A percentile compares a stretch with the other conserved stretches of the same genome.
Conservation (phyloP, 2,329 filamentous ascomycete genomes). For the Pseudogymnoascus pannorum region DNA sequence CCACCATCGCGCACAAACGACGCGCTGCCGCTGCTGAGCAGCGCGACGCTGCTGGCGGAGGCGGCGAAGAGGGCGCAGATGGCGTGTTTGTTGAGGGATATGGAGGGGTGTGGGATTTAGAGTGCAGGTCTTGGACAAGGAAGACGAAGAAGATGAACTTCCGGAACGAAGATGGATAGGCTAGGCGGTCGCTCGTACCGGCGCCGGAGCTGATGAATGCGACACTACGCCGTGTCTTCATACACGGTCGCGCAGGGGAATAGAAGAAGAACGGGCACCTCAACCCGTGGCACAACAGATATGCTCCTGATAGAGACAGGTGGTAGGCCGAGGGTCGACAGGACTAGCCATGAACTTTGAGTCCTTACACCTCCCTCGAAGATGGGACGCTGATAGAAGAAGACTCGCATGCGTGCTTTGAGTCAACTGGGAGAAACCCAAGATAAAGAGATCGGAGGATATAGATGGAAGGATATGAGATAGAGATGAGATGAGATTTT, state of each 20-base stretch:
- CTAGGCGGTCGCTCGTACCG: too few relatives aligned
- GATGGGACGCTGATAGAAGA: too few relatives aligned
- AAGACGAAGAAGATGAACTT: too few relatives aligned
- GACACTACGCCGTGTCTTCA: not conserved
- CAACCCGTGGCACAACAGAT: not conserved
- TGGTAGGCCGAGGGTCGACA: not conserved
- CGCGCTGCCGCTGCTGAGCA: slow-evolving; percentile 59
- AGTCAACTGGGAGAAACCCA: too few relatives aligned
- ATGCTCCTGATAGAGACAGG: not conserved
- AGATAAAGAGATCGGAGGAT: too few relatives aligned
- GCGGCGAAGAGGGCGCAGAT: slow-evolving; percentile 90
- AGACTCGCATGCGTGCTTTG: not conserved
- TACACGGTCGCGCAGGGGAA: too few relatives aligned
- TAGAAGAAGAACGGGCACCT: not conserved
- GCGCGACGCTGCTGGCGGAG: slow-evolving; percentile 83
- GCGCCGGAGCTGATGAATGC: too few relatives aligned
- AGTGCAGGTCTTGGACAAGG: not conserved
- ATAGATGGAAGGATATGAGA: not conserved
- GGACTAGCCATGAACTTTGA: not conserved
- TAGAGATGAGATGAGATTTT: too few relatives aligned
- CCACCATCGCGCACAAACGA: slow-evolving; percentile 33
- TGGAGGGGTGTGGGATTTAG: slow-evolving; percentile 45
- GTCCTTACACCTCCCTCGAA: too few relatives aligned
- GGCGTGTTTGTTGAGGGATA: slow-evolving; percentile 78
- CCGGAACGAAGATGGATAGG: too few relatives aligned